Evolutionary conservation across 441 rosid species (phyloP).

Genomic region (Breynia disticha): DNA sequence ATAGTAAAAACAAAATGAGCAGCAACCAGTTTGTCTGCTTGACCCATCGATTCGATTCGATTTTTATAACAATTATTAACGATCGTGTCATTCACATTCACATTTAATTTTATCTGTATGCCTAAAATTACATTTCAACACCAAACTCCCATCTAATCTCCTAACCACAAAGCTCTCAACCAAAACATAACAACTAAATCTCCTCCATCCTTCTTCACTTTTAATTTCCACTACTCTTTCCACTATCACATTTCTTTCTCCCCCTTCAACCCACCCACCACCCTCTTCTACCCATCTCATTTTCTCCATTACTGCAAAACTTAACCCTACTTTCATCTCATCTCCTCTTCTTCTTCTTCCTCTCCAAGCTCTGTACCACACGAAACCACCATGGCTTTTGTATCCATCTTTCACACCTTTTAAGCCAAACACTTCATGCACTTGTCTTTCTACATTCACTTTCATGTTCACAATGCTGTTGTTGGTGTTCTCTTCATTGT

Average conservation of each 20-base stretch:
- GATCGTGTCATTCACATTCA: conserved; percentile 18
- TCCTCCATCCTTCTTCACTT: conserved; percentile 29
- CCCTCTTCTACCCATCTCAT: conserved; percentile 48
- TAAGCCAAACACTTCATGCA: conserved; percentile 24
- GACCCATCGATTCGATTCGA: too few relatives aligned
- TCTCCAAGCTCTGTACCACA: conserved; percentile 24
- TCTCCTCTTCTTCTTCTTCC: conserved; percentile 9
- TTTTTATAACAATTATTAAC: too few relatives aligned
- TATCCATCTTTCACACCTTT: conserved; percentile 10
- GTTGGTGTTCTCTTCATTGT: conserved; percentile 16
- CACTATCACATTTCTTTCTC: conserved; percentile 13
- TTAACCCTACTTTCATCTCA: conserved; percentile 27
- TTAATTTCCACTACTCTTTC: conserved; percentile 22
- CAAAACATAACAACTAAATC: conserved; percentile 29
- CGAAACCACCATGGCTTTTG: conserved; percentile 14
- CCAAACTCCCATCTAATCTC: conserved; percentile 39
- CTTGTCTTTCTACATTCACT: conserved; percentile 19
- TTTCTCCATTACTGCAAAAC: conserved; percentile 36
- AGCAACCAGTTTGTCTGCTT: too few relatives aligned
- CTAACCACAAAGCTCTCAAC: conserved; percentile 42
- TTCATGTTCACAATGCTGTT: conserved; percentile 22
- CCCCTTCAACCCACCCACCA: conserved; percentile 35
- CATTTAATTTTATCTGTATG: conserved; percentile 23
- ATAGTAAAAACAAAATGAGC: too few relatives aligned
- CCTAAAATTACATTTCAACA: conserved; percentile 28